Evolutionary conservation across 345 rosid species (phyloP), one percentile per base, ranked within the genome.

Genomic region (Diplotaxis tenuifolia): DNA sequence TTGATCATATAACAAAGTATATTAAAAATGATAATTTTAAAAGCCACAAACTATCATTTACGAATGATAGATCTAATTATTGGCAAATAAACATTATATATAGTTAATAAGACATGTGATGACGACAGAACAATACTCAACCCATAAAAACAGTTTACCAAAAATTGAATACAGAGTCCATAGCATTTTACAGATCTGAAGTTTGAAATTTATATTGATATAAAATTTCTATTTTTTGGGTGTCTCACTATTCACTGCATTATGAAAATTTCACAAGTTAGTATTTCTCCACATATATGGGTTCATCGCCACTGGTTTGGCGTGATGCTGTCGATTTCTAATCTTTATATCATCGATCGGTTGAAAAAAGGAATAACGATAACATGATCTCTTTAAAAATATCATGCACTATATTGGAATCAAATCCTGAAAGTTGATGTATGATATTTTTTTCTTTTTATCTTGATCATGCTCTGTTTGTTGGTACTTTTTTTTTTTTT

Each of bases 381-480:
- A 68, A 36, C 23, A 55, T 45, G 50, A 45, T 20, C 49, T 73
- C 23, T 65, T 74, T 47, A 8, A 22, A 67, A 45, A n/a, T 40
- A 11, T 23, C 68, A 74, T 74, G 68, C 67, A 67, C 54, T 59
- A 50, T 36, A 67, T 21, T 47, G 68, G 74, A 68, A 69, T 69
- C 27, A 40, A 42, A 75, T 68, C 70, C 50, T 59, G 63, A 57
- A 57, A 57, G 62, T 27, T 56, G 69, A 28, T 27, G 20, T 69
- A 21, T 69, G 59, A 69, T 68, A 4, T 75, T 69, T 62, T 63
- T 45, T 45, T 45, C 68, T 69, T 62, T 63, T 45, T 45, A n/a
- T 68, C 70, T 27, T 68, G 79, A 32, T 56, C 28, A 68, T 61
- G 42, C 32, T 67, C 28, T 75, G 57, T 68, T 60, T 75, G 69